Evolutionary conservation across 192 early-diverging fungal genomes (phyloP), one percentile per base, ranked within the genome.

Genomic region (Coemansia sp.): DNA sequence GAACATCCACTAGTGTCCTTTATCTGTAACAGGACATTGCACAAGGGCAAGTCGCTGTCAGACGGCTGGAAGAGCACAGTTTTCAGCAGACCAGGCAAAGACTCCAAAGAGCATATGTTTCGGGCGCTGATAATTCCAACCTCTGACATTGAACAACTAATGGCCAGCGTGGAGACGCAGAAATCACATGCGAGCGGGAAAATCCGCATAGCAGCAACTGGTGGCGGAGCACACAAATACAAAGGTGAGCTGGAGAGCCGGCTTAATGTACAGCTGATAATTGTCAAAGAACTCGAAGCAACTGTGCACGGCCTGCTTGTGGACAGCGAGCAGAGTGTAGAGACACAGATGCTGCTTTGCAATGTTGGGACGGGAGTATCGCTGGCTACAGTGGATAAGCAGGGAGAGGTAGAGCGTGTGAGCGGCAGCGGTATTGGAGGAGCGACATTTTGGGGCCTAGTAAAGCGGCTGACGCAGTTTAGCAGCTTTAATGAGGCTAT

Each of bases 321-420:
- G 9, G 49, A 55, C 17, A 27, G 27, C 49, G 54, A 54, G 14
- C 51, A 54, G 38, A 7, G 29, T 11, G 43, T 29, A 24, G 57
- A 8, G 1, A 50, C 64, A 4, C 73, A 66, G 6, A 49, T 59
- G 45, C 59, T 81, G 32, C n/a, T 81, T 7, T 75, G 69, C 66
- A 81, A 72, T 39, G 59, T 81, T 7, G 78, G 78, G 8, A 81
- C 78, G 5, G 78, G 78, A 10, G 66, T 81, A n/a, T 81, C 78
- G 24, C 52, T 81, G 21, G 57, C 70, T 8, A 57, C 35, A 4
- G 43, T 76, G 1, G 49, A 54, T 22, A 43, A 11, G 17, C 38
- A 58, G 15, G 73, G 64, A 25, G 48, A 23, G 12, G 67, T 69
- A 58, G 69, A 75, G 60, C 72, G 78, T 2, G 66, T 81, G 10